Base-by-base conservation (phyloP, 345 rosid genomes). In the Arabidopsis thaliana region DNA sequence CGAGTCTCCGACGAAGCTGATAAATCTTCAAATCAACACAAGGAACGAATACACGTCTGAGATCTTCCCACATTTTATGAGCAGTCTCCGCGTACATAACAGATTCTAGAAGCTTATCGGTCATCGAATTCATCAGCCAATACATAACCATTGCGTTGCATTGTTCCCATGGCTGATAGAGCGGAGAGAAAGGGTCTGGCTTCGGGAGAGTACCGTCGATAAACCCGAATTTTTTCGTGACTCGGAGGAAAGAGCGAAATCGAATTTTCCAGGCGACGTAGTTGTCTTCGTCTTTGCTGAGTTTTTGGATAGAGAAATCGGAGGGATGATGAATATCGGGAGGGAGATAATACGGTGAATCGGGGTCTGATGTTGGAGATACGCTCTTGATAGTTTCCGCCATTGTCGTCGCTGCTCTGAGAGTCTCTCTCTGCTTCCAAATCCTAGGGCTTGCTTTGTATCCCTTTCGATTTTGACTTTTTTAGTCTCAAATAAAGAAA, bases 1-100 rank as follows among this genome's bases (percentile, higher is more conserved):
- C 46, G 25, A 70, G 62, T 25, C 57, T 70, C 57, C 8, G 48
- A 33, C 74, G 57, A 58, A 70, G 34, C 66, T 58, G 2, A 25
- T 46, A 58, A 7, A 70, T 70, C 48, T 59, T 70, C 25, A 36
- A 8, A 8, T 46, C 49, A 3, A 46, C 11, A 10, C 57, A 0
- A 1, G 74, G 57, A 1, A 59, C 48, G 25, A 59, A 58, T 36
- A 24, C 14, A 32, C 1, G 13, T 1, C 66, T 22, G 37, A 59
- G 37, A 45, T 36, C 33, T 9, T 45, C 16, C 74, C 66, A 70
- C 6, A 23, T 23, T 46, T 59, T 46, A 14, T 11, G 66, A 4
- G 58, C 46, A 14, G 48, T 70, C 2, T 59, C 16, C 0, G 24
- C 48, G n/a, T 4, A n/a, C 38, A 25, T 0, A 16, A 40, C 62